Evolutionary conservation across 2,329 filamentous ascomycete species (phyloP), one percentile per base, ranked within the genome.

Genomic region (Clonostachys rosea): DNA sequence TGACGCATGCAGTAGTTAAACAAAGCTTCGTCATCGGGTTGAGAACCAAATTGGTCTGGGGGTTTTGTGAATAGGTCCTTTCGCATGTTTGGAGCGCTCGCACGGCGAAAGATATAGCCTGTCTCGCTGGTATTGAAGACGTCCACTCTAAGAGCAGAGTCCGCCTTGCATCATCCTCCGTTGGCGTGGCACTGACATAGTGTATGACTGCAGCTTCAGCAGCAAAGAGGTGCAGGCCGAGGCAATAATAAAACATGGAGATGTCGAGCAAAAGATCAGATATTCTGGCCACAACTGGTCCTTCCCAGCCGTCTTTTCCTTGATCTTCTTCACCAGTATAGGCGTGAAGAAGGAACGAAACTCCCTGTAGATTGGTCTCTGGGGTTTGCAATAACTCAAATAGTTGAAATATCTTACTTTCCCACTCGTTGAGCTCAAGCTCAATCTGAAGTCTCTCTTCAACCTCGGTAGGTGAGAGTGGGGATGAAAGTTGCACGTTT

Each of bases 171-270:
- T 30, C 24, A 30, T 30, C 24, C 6, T 30, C 24, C 24, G 24
- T 10, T 30, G 24, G 6, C 8, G 6, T 57, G 54, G 35, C 66
- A 69, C 2, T 48, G 49, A 33, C 59, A 66, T 0, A 52, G 56
- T 0, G 67, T 49, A 46, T 73, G 69, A 60, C 62, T 72, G 5
- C 63, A 49, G 2, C 60, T 56, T 34, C 60, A 66, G 0, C 68
- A 65, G 0, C 53, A 58, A 4, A 62, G 58, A 71, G 50, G 35
- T 69, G 62, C 13, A 71, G 52, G 2, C 49, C 59, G 41, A 70
- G 59, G 2, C 70, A 54, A 39, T 69, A 62, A 41, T 69, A 65
- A 0, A 70, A 59, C 53, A 68, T 63, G 5, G 56, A 49, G 1
- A 62, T 57, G 18, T 65, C 63, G 2, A 65, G 62, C 4, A 64